Evolutionary conservation across 805 yeast genomes (phyloP).

Genomic region (Zygoascus ofunaensis): DNA sequence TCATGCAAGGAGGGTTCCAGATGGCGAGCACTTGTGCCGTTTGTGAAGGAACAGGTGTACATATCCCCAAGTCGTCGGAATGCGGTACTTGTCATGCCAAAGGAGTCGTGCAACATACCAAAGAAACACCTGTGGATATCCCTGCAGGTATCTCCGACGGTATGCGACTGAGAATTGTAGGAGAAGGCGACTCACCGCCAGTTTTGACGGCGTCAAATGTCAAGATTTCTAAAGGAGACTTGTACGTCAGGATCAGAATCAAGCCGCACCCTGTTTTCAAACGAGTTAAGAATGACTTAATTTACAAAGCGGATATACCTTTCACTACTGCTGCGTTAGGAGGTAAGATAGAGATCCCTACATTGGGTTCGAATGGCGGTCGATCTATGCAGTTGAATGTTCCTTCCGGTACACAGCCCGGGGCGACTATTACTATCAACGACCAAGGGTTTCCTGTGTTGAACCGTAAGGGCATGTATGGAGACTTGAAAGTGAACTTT

Average conservation of each 20-base stretch:
- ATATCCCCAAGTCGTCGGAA: constrained; percentile 53
- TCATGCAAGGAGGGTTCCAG: constrained; percentile 86
- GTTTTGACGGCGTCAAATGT: constrained; percentile 65
- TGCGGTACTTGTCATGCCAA: constrained; percentile 82
- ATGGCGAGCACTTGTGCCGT: constrained; percentile 87
- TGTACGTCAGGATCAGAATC: constrained; percentile 73
- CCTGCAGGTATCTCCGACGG: constrained; percentile 90
- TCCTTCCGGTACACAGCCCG: constrained; percentile 75
- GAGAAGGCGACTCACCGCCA: constrained; percentile 85
- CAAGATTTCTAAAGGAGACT: constrained; percentile 71
- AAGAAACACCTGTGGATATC: constrained; percentile 69
- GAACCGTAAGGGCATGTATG: constrained; percentile 48
- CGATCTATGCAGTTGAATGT: constrained; percentile 65
- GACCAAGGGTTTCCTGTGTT: constrained; percentile 78
- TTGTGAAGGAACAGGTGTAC: constrained; percentile 86
- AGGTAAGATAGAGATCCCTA: constrained; percentile 84
- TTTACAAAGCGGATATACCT: constrained; percentile 59
- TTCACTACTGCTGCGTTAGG: constrained; percentile 97
- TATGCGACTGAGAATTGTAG: constrained; percentile 69
- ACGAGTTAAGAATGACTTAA: constrained; percentile 57
- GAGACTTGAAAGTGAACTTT: constrained; percentile 69
- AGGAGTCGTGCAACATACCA: constrained; percentile 63
- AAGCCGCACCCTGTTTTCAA: constrained; percentile 62
- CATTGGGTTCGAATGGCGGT: constrained; percentile 52
- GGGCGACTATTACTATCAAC: constrained; percentile 64